Conservation (phyloP, 192 early-diverging fungal species). For the Coemansia sp. region DNA sequence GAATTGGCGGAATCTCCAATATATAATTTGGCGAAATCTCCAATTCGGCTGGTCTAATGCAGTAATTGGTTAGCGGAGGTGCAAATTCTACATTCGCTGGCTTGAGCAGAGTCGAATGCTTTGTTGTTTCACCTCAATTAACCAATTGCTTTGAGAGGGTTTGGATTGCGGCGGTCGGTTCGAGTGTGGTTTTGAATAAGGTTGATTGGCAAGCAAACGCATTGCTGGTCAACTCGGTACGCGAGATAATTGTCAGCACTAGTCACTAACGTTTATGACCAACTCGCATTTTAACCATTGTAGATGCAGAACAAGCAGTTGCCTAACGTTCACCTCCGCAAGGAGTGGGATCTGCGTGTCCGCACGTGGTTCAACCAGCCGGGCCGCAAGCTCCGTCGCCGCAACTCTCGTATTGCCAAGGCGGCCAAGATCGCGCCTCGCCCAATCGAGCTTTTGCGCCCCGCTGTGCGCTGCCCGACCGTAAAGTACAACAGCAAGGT, state of each 20-base stretch:
- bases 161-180: no score
- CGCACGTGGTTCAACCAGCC: constrained; percentile 89
- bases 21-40: no score
- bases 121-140: no score
- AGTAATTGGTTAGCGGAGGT: no score
- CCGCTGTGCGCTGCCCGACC: constrained; percentile 94
- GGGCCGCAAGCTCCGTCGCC: constrained; percentile 88
- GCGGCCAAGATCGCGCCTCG: constrained; percentile 94
- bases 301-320: constrained; percentile 93
- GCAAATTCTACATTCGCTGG: no score
- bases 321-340: constrained; percentile 95
- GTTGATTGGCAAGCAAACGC: neutral
- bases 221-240: neutral
- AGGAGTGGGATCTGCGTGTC: constrained; percentile 96
- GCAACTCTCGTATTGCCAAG: constrained; percentile 88
- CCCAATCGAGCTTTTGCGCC: constrained; percentile 94
- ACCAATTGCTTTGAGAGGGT: no score
- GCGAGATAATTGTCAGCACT: neutral
- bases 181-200: neutral
- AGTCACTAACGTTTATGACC: neutral
- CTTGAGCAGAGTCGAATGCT: no score
- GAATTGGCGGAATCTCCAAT: neutral
- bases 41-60: no score
- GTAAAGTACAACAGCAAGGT: constrained; percentile 98
- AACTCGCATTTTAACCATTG: neutral